Percentiles rank a stretch among this genome's conserved stretches.
These are phyloP conservation scores for Calocera cornea DNA, from an alignment of 768 basidiomycete species.

Conservation along the genomic window DNA sequence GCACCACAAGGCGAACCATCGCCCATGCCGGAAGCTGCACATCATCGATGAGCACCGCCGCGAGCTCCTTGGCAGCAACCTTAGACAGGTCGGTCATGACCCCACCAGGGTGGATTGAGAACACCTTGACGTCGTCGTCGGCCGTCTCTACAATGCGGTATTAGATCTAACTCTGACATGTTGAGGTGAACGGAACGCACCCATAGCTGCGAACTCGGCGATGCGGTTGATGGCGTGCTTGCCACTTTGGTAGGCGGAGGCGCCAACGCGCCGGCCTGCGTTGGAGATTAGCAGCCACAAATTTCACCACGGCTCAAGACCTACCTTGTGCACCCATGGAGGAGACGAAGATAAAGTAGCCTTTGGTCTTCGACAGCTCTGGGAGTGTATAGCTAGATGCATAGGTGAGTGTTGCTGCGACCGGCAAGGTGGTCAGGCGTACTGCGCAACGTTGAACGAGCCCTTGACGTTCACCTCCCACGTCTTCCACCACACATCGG, in stretches of 20 bases:
- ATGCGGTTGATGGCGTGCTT: conserved; percentile 10
- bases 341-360: conserved; percentile 10
- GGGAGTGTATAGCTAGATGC: conserved; percentile 5
- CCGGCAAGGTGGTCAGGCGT: not conserved
- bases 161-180: not conserved
- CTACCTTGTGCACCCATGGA: conserved; percentile 1
- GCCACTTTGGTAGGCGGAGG: conserved; percentile 8
- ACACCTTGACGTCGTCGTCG: conserved; percentile 3
- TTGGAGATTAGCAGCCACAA: not conserved
- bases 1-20: not conserved
- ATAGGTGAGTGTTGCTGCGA: not conserved
- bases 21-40: not conserved
- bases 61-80: not conserved
- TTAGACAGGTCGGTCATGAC: conserved; percentile 11
- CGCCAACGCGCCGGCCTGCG: conserved; percentile 7
- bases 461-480: conserved; percentile 10
- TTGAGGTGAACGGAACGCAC: not conserved
- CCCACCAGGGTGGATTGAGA: conserved; percentile 11
- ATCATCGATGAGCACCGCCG: not conserved
- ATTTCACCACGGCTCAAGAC: not conserved
- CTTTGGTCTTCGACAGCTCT: conserved; percentile 7
- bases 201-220: conserved; percentile 9
- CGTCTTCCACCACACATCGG: conserved; percentile 6
- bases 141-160: not conserved
- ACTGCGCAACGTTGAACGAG: conserved; percentile 7